These are phyloP conservation scores for Flaveria linearis DNA, from an alignment of 129 eudicot species.

Conservation along the genomic window DNA sequence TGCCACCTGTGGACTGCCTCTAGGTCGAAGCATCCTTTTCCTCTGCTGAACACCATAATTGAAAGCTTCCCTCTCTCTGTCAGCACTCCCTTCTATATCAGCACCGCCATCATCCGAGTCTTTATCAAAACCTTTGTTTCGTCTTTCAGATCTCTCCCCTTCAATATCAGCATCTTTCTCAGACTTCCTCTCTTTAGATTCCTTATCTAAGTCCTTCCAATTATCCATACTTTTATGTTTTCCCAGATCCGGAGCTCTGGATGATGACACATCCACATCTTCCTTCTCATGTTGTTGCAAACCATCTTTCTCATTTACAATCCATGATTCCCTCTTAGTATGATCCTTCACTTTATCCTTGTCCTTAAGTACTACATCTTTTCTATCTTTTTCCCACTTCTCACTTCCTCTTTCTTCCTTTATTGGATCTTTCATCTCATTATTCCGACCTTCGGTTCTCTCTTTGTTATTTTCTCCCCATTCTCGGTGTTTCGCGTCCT, in stretches of 20 bases:
- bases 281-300: slow-evolving; percentile 55
- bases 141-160: slow-evolving; percentile 73
- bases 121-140: slow-evolving; percentile 65
- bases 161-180: slow-evolving; percentile 79
- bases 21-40: slow-evolving; percentile 93
- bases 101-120: slow-evolving; percentile 76
- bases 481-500: slow-evolving; percentile 80
- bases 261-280: slow-evolving; percentile 43
- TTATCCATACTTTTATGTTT: slow-evolving; percentile 61
- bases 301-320: slow-evolving; percentile 61
- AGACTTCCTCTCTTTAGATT: slow-evolving; percentile 60
- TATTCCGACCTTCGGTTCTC: slow-evolving; percentile 54
- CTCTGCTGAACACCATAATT: slow-evolving; percentile 85
- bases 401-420: slow-evolving; percentile 75
- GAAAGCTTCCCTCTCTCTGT: slow-evolving; percentile 67
- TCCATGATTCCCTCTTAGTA: slow-evolving; percentile 55
- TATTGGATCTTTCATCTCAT: slow-evolving; percentile 54
- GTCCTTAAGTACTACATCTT: slow-evolving; percentile 54
- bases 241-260: slow-evolving; percentile 56
- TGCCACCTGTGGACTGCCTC: slow-evolving; percentile 75
- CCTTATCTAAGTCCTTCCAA: slow-evolving; percentile 63
- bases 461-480: slow-evolving; percentile 83
- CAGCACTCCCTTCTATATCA: slow-evolving; percentile 67
- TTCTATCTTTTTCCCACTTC: slow-evolving; percentile 65
- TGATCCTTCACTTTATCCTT: slow-evolving; percentile 74